Evolutionary conservation across 352 stramenopile genomes (phyloP), one percentile per base, ranked within the genome.

Genomic region (Phytophthora kernoviae): DNA sequence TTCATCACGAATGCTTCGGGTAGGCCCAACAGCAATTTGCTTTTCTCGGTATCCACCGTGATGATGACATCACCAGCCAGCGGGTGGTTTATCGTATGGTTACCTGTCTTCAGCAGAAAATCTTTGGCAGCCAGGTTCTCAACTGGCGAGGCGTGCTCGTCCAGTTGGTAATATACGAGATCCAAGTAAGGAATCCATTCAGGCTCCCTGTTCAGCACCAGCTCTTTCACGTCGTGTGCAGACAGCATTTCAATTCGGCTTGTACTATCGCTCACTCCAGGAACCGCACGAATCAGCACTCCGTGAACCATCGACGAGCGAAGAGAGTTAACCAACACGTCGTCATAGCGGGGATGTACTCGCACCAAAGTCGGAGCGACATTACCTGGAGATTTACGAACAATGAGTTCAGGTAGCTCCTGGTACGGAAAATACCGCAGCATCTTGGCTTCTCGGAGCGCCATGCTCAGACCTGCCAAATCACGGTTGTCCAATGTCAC

Each of bases 1-100:
- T 83, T 82, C 21, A 73, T 56, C 20, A 94, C 80, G 46, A 93
- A 93, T 0, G 65, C 79, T 57, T 94, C 75, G 9, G 86, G 85
- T 14, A 94, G 49, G 54, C 91, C 65, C 22, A 94, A 48, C 11
- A 70, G 43, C 8, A 93, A 26, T 18, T 75, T 79, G 32, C 63
- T 80, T 6, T 69, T 73, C 0, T 84, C 67, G 0, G 74, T 22
- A 46, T 93, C 73, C 45, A 90, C 60, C 1, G 78, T 72, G 40
- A 94, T 79, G 18, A 94, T 68, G 42, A 94, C 54, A 39, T 93
- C 73, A 11, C 85, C 81, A 10, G 32, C 58, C 9, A 88, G 27
- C 5, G 51, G 45, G 6, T 62, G 46, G 14, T 26, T 59, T 0
- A 41, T 42, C n/a, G 48, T 36, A 43, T 45, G 12, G 17, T 15